A percentile compares a stretch with the other conserved stretches of the same genome.
phyloP scores from a whole-genome alignment of 768 basidiomycete species.

The Naganishia friedmannii region DNA sequence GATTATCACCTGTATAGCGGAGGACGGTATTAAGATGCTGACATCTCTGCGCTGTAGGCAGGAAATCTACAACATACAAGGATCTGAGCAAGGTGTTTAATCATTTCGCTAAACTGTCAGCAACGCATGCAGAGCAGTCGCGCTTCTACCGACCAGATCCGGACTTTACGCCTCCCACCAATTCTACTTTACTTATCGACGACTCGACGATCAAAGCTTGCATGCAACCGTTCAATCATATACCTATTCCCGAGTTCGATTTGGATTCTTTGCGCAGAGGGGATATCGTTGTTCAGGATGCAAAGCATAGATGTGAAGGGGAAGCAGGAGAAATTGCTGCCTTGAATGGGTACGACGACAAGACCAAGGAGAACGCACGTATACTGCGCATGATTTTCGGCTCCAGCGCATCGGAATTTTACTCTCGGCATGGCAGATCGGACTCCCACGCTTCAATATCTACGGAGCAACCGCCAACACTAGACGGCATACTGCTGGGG shows the following conservation, averaged over 20 bases:
- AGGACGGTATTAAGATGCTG: too few species aligned
- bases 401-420: neutral
- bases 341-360: neutral
- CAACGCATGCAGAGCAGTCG: neutral
- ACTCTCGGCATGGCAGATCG: neutral
- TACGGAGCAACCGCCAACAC: neutral
- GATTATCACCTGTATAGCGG: slow-evolving; percentile 19
- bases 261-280: neutral
- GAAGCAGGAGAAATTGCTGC: neutral
- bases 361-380: neutral
- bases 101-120: neutral
- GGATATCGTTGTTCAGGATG: neutral
- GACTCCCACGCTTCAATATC: neutral
- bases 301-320: neutral
- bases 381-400: slow-evolving; percentile 16
- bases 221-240: slow-evolving; percentile 49
- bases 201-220: slow-evolving; percentile 48
- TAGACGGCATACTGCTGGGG: slow-evolving; percentile 44
- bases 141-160: slow-evolving; percentile 26
- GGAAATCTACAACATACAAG: slow-evolving; percentile 48
- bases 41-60: slow-evolving; percentile 22
- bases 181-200: slow-evolving; percentile 43
- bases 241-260: slow-evolving; percentile 47
- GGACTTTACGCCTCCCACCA: slow-evolving; percentile 15
- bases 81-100: slow-evolving; percentile 43